Base-by-base conservation (phyloP, 257 asterid species). In the Ligustrum vulgare region DNA sequence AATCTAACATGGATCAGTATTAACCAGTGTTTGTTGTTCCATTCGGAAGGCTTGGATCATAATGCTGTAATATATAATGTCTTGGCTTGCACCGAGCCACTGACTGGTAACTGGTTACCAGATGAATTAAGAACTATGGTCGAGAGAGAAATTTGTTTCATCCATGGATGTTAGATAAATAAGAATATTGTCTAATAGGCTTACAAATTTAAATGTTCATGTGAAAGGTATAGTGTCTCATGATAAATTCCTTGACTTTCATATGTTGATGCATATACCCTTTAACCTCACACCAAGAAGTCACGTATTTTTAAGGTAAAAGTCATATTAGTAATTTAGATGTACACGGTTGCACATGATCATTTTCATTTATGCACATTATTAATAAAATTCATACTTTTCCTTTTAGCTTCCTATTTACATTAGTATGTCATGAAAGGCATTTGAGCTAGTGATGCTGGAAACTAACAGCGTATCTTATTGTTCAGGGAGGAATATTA, bases 401-500 rank as follows among this genome's bases (percentile, higher is more conserved):
- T 33, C 23, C 43, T 45, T 34, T 64, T 23, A 32, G 23, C 20
- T 33, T 34, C 35, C 70, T 41, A 70, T 20, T 54, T 49, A 45
- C 60, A 37, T 58, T 22, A 51, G 31, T 34, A 43, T 77, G 63
- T 58, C 65, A 60, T 47, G n/a, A 20, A 32, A 71, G 66, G 18
- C 54, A 7, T 49, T 68, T 51, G 22, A 51, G 10, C 20, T 51
- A 8, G 62, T 51, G 62, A 18, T 51, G 62, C 62, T 18, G 62
- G 22, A 23, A 51, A 31, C 68, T 35, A 6, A 64, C 31, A 32
- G 31, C 6, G 1, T 23, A 35, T 78, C 16, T 23, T 67, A 16
- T 10, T 79, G 67, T 12, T 2, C 79, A 93, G 98, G 98, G 98
- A 60, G 98, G 98, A 75, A 54, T 93, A 78, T 69, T 93, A 56